Evolutionary conservation across 371 early-diverging fungal genomes (phyloP), one percentile per base, ranked within the genome.

Genomic region (Dichotomocladium elegans): DNA sequence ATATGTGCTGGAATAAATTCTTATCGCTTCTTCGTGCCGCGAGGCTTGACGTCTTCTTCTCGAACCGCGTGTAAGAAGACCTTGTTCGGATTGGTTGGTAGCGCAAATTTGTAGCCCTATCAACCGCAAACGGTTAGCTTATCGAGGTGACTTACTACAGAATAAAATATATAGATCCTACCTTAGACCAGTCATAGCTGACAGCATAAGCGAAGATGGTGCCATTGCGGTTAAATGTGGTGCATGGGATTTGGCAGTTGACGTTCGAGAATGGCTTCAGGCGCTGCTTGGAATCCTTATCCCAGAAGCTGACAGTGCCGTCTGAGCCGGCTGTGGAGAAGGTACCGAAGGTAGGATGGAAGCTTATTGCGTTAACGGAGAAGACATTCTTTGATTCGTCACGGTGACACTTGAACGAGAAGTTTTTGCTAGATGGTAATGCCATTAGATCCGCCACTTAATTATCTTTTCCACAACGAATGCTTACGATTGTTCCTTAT

Each of bases 141-240:
- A 45, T 15, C 12, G 45, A 53, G 5, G 3, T 19, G n/a, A 21
- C 1, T 25, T 0, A 17, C 0, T 27, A n/a, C 4, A 10, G 4
- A 46, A 17, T 5, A 10, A 21, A 7, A 28, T 9, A 49, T 17
- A 14, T 4, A 3, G 10, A 4, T 14, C 49, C 72, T 82, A 81
- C 99, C 81, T 95, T 96, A 66, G 85, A 79, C 99, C 99, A 99
- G 70, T 99, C 99, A 66, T 99, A 96, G 26, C 93, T 86, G 15
- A 87, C 77, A 2, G 93, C 94, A 64, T 98, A 98, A 11, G 96
- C 96, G 64, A 95, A 94, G 47, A 95, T 90, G 25, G 71, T 79
- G 28, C 98, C 98, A 35, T 88, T 89, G 24, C 84, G 75, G 63
- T 90, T 95, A 66, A 97, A 96, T 0, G 91, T 80, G 4, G 92